Evolutionary conservation across 192 early-diverging fungal genomes (phyloP).

Genomic region (Podila horticola): DNA sequence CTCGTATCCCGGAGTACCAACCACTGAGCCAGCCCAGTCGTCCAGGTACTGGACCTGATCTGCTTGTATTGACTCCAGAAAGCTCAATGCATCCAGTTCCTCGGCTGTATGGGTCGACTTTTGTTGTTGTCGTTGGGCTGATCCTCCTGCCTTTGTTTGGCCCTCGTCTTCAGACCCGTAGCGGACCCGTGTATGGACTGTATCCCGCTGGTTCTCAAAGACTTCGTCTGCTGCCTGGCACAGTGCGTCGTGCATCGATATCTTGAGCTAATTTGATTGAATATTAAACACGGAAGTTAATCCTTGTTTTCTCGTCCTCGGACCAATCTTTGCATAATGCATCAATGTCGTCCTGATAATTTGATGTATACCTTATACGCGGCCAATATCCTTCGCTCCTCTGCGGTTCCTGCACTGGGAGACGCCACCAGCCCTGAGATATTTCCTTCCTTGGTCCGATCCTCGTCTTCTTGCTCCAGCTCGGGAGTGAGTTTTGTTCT

Average conservation of each 20-base stretch:
- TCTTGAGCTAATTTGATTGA: conserved; percentile 19
- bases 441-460: conserved; percentile 32
- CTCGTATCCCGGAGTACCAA: conserved; percentile 3
- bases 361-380: conserved; percentile 23
- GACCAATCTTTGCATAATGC: background rate
- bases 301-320: background rate
- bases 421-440: conserved; percentile 13
- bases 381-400: conserved; percentile 23
- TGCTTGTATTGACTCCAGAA: background rate
- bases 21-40: conserved; percentile 28
- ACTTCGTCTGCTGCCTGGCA: conserved; percentile 33
- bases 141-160: background rate
- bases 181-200: conserved; percentile 26
- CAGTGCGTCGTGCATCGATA: conserved; percentile 35
- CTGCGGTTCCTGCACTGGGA: background rate
- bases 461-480: conserved; percentile 37
- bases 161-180: conserved; percentile 41
- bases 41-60: conserved; percentile 17
- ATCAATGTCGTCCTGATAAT: background rate
- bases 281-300: background rate
- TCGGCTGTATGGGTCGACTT: background rate
- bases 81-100: conserved; percentile 9
- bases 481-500: conserved; percentile 47
- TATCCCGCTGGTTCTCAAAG: conserved; percentile 38
- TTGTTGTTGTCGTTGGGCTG: background rate